A percentile compares a stretch with the other conserved stretches of the same genome.
Evolutionary conservation across 2,329 filamentous ascomycete genomes (phyloP).

Genomic region (Curvularia verruculosa): DNA sequence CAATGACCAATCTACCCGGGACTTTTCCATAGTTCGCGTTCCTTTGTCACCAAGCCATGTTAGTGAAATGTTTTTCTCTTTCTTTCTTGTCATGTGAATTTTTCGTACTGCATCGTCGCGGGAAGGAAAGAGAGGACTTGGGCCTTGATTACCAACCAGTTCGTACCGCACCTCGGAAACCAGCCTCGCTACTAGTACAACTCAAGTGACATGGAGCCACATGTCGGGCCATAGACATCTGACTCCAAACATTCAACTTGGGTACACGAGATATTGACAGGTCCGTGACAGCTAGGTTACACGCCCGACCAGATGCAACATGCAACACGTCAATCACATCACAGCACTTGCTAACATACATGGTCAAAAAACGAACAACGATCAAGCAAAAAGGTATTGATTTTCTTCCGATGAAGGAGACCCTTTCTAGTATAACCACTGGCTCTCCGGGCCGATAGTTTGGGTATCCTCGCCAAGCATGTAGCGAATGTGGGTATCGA

Average conservation of each 20-base stretch:
- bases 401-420: conserved; percentile 48
- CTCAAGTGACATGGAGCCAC: not conserved
- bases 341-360: not conserved
- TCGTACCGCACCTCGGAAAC: not conserved
- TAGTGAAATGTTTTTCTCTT: not conserved
- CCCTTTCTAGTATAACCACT: conserved; percentile 43
- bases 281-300: conserved; percentile 14
- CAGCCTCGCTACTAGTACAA: not conserved
- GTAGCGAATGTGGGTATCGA: conserved; percentile 40
- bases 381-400: conserved; percentile 25
- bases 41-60: not conserved
- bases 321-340: conserved; percentile 3
- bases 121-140: not conserved
- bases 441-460: conserved; percentile 26
- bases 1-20: conserved; percentile 12
- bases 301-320: conserved; percentile 2
- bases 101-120: not conserved
- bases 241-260: not conserved
- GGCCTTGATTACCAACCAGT: not conserved
- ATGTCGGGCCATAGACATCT: not conserved
- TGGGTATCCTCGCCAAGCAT: conserved; percentile 28
- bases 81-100: too few relatives aligned
- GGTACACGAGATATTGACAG: conserved; percentile 11
- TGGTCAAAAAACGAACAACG: not conserved
- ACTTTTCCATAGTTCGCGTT: not conserved